These are phyloP conservation scores for Corynespora cassiicola DNA, from an alignment of 2,329 filamentous ascomycete species.

Conservation along the genomic window DNA sequence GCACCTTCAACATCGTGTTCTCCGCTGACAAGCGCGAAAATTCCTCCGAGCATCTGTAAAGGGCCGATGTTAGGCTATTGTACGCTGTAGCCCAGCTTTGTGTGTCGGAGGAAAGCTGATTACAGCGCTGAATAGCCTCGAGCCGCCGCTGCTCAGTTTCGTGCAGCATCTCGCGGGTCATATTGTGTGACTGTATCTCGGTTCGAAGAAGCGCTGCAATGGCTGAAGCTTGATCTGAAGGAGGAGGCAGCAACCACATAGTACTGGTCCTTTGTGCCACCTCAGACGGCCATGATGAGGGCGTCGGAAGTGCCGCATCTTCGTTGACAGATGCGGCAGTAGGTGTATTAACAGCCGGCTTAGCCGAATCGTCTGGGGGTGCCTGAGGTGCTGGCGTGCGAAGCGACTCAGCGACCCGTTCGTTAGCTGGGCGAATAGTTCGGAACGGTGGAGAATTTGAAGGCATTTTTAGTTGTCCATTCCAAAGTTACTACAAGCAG, in stretches of 20 bases:
- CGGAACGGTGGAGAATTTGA: too few relatives aligned
- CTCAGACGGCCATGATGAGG: conserved; percentile 15
- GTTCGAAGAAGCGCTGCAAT: conserved; percentile 14
- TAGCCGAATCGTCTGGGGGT: too few relatives aligned
- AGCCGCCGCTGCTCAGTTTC: conserved; percentile 16
- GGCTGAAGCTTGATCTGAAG: conserved; percentile 16
- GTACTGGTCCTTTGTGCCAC: conserved; percentile 4
- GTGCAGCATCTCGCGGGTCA: conserved; percentile 18
- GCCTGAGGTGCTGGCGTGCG: too few relatives aligned
- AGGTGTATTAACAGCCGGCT: too few relatives aligned
- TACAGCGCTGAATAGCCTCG: conserved; percentile 9
- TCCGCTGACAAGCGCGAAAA: conserved; percentile 2
- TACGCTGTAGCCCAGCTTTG: conserved; percentile 10
- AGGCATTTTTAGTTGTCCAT: too few relatives aligned
- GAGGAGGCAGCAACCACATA: conserved; percentile 16
- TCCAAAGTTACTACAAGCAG: too few relatives aligned
- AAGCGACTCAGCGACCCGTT: too few relatives aligned
- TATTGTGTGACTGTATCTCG: conserved; percentile 20
- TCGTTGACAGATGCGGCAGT: too few relatives aligned
- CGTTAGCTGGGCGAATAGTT: too few relatives aligned
- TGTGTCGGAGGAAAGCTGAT: conserved; percentile 7
- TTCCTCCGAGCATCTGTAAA: conserved; percentile 6
- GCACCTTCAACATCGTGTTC: conserved; percentile 5
- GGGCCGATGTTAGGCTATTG: conserved; percentile 4
- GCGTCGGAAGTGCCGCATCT: too few relatives aligned